These are phyloP conservation scores for Poterioochromonas sp. DNA, from an alignment of 352 stramenopile species.

Conservation along the genomic window DNA sequence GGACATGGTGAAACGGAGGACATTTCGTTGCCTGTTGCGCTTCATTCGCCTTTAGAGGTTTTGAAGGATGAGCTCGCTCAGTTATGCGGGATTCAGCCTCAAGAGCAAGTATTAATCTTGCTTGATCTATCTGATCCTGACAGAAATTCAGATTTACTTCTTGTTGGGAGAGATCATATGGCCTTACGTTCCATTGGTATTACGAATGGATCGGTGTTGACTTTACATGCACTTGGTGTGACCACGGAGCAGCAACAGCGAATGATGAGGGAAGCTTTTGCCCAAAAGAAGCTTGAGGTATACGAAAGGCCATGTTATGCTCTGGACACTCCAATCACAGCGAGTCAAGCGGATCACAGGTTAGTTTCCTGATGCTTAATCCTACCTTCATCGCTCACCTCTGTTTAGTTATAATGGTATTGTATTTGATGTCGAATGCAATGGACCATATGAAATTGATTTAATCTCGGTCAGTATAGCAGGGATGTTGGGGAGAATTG, in stretches of 20 bases:
- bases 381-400: neutral
- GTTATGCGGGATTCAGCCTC: neutral
- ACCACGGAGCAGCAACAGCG: neutral
- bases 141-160: conserved; percentile 11
- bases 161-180: neutral
- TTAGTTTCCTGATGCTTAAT: neutral
- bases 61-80: neutral
- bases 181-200: neutral
- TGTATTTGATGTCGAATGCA: conserved; percentile 10
- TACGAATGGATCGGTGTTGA: neutral
- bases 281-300: neutral
- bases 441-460: conserved; percentile 18
- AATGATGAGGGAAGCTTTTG: neutral
- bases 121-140: conserved; percentile 23
- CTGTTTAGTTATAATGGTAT: conserved; percentile 33
- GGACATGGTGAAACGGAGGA: neutral
- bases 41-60: conserved; percentile 16
- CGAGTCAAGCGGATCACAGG: neutral
- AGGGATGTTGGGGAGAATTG: conserved; percentile 18
- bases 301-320: neutral
- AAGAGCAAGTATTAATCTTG: conserved; percentile 16
- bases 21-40: conserved; percentile 12
- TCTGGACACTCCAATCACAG: neutral
- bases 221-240: conserved; percentile 9
- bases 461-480: neutral